Base-by-base conservation (phyloP, 2,329 filamentous ascomycete species). In the Aspergillus versicolor region DNA sequence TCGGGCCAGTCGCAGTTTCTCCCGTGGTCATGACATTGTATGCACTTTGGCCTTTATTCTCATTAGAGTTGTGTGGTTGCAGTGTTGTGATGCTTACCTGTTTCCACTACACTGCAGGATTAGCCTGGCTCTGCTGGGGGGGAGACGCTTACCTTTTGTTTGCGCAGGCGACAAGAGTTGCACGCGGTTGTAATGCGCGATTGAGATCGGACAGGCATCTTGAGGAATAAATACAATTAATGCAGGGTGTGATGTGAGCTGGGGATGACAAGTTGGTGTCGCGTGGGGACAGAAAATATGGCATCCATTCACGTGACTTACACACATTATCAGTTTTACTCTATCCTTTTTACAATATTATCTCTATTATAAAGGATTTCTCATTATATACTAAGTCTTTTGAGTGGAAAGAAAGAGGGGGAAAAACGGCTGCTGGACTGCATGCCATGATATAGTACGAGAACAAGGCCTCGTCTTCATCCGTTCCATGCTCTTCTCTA, bases 181-280 rank as follows among this genome's bases (percentile, higher is more conserved):
- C 75, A 78, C 5, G 75, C 74, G 1, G 69, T 70, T 17, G 74
- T 76, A 42, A 75, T 76, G 8, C 75, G 70, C 11, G 70, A 69
- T 15, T 73, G 44, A 3, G 52, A 59, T 62, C 57, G 57, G 24
- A 30, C 47, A 30, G 52, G 53, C 47, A 55, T 57, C 21, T 41
- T 41, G 30, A 27, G 32, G 19, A 21, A 34, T 37, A n/a, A 3
- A 27, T 21, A 30, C 12, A 12, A 40, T 21, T 12, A 27, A 37
- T n/a, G 15, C 34, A 37, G 6, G 34, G 5, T n/a, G 34, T 11
- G 24, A 38, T 13, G 5, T 12, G 17, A 22, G 15, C 37, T n/a
- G 7, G 42, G 40, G 24, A 32, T 49, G 22, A 52, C 6, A 27
- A 47, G 22, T 54, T n/a, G 17, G n/a, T 43, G 11, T 17, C 21